Evolutionary conservation across 2,329 filamentous ascomycete species (phyloP), one percentile per base, ranked within the genome.

Genomic region (Colletotrichum somersetense): DNA sequence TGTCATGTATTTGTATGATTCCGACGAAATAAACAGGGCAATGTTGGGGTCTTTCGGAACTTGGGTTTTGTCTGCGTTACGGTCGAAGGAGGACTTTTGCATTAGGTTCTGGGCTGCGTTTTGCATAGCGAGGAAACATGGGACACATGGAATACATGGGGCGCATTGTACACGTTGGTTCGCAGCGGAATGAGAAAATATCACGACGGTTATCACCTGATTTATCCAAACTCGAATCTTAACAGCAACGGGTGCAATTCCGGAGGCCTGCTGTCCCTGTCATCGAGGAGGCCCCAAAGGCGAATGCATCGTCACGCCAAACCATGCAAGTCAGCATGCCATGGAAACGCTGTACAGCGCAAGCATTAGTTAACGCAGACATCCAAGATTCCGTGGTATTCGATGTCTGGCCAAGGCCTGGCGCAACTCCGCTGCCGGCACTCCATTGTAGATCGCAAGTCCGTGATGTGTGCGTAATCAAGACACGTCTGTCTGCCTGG

Each of bases 91-190:
- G 12, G 46, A 7, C 14, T 11, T 16, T 40, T n/a, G 55, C 53
- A n/a, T 26, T 26, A 10, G n/a, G 14, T 11, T 57, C 14, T 40
- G 55, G 10, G 4, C 23, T 23, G 7, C n/a, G n/a, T 57, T 57
- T 8, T 57, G 55, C 55, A 57, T 57, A 57, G 55, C 35, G 55
- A 57, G 55, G 55, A 14, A 57, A 26, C 55, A 57, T 26, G 12
- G 55, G 55, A 35, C 35, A 57, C 55, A 40, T 26, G n/a, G 55
- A 35, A 35, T 35, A 30, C 30, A 30, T 30, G 30, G 2, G 30
- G 30, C 30, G 42, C 55, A 40, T 23, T 38, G 5, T n/a, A 38
- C 35, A 38, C 20, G 23, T 40, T 42, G 11, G 8, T 14, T 6
- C 23, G 35, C 2, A 26, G n/a, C n/a, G 55, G 3, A 42, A 23